Conservation (phyloP, 1,284 basidiomycete genomes). For the Polyporus tsugae region DNA sequence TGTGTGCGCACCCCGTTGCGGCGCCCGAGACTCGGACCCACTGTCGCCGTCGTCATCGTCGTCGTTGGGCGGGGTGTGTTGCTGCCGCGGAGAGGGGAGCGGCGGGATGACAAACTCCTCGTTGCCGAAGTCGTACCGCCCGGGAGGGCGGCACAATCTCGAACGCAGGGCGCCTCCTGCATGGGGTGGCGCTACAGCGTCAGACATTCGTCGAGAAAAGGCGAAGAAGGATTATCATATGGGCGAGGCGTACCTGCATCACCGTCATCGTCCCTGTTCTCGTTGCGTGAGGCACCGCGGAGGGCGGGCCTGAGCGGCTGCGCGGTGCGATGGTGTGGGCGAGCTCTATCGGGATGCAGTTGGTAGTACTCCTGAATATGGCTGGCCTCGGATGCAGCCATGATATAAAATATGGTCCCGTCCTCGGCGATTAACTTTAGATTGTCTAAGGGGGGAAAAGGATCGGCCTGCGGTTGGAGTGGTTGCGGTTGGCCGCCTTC, state of each 20-base stretch:
- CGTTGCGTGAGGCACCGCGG: neutral
- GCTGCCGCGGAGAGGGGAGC: neutral
- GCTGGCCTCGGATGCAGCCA: neutral
- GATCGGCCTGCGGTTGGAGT: neutral
- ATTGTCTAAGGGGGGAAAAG: neutral
- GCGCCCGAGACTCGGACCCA: neutral
- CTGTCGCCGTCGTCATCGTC: neutral
- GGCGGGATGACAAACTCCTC: neutral
- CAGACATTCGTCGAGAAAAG: neutral
- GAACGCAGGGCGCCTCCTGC: neutral
- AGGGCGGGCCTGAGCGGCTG: neutral
- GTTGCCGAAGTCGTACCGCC: neutral
- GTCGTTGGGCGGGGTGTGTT: constrained; percentile 1
- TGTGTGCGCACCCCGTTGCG: constrained; percentile 9
- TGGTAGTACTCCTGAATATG: neutral
- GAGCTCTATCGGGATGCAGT: neutral
- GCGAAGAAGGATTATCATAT: neutral
- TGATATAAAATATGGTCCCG: neutral
- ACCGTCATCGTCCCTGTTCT: neutral
- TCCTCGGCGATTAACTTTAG: neutral
- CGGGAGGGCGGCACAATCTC: neutral
- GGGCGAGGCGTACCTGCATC: neutral
- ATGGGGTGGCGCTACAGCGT: neutral
- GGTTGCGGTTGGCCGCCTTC: neutral
- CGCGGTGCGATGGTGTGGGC: neutral